A percentile compares a stretch with the other conserved stretches of the same genome.
phyloP scores from a whole-genome alignment of 2,329 filamentous ascomycete genomes.

The Beauveria scarabaeidicola region DNA sequence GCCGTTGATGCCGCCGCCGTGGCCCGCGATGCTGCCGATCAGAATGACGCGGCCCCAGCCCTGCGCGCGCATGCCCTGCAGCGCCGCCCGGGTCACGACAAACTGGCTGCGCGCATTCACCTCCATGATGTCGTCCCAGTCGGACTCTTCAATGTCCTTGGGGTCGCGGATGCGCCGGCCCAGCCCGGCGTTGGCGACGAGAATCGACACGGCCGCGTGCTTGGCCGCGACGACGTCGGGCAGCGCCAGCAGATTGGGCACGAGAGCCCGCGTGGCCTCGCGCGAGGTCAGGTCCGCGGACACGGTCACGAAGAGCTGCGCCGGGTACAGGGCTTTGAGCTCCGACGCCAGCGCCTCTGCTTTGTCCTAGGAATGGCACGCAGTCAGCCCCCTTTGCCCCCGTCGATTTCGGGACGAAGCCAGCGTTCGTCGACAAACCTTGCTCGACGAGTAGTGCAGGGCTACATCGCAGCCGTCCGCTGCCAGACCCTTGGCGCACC shows the following conservation, averaged over 20 bases:
- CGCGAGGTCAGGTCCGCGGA: conserved; percentile 22
- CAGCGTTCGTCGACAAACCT: conserved; percentile 15
- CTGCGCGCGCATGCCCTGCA: conserved; percentile 51
- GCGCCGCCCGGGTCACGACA: conserved; percentile 49
- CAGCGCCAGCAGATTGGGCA: conserved; percentile 15
- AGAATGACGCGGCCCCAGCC: conserved; percentile 57
- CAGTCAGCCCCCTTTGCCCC: neutral
- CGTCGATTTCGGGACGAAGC: neutral
- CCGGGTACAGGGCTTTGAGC: conserved; percentile 17
- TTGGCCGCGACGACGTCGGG: conserved; percentile 12
- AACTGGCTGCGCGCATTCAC: conserved; percentile 56
- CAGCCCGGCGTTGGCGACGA: conserved; percentile 59
- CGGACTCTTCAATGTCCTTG: conserved; percentile 51
- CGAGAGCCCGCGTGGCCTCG: conserved; percentile 18
- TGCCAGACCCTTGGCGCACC: conserved; percentile 23
- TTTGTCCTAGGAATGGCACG: conserved; percentile 18
- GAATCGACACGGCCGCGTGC: conserved; percentile 35
- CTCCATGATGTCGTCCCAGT: conserved; percentile 55
- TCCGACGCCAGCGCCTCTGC: conserved; percentile 22
- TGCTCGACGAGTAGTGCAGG: conserved; percentile 26
- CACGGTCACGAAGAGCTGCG: conserved; percentile 21
- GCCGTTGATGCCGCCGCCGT: conserved; percentile 56
- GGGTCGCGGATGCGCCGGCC: conserved; percentile 50
- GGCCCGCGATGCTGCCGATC: conserved; percentile 54
- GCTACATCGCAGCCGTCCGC: conserved; percentile 28